Base-by-base conservation (phyloP, 2,329 filamentous ascomycete genomes). In the Fusarium sp. region DNA sequence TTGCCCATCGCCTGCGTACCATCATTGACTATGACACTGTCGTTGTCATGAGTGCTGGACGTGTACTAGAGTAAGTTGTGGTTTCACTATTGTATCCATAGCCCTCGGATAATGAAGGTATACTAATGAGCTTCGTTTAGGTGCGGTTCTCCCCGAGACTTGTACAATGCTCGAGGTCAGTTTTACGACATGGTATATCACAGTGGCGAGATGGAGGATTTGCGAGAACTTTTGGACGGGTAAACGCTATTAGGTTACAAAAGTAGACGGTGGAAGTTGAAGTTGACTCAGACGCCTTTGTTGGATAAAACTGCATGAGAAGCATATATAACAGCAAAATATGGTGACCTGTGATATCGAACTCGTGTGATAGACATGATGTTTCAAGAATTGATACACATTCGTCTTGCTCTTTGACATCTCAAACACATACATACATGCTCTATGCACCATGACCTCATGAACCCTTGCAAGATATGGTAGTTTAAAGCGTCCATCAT, bases 21-120 rank as follows among this genome's bases (percentile, higher is more conserved):
- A 90, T 92, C 62, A 87, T 90, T 66, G 89, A 91, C 78, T 91
- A 90, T 71, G 89, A 92, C 75, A 84, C 84, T 34, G 85, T 92
- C 1, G 84, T 91, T 4, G 89, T 91, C 18, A 87, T 91, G 87
- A 85, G 85, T 9, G 85, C 84, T 0, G 89, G 89, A 1, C 81
- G 82, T 34, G 87, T 91, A 8, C 74, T 88, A 11, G 89, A 91
- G 86, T 87, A 83, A 79, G 83, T 78, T 25, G 4, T 10, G 13
- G 14, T 43, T 27, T 57, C 9, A 18, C 32, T 34, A 35, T n/a
- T 18, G 8, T 20, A 14, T 13, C 18, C 11, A 20, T 4, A 9
- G 4, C 18, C 3, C 27, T 2, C 7, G 30, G 27, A 9, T 20
- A 20, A 20, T 34, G 32, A 30, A 30, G 27, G 27, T 5, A 32